These are phyloP conservation scores for Melampsora larici-populina DNA, from an alignment of 1,284 basidiomycete species.

Conservation along the genomic window DNA sequence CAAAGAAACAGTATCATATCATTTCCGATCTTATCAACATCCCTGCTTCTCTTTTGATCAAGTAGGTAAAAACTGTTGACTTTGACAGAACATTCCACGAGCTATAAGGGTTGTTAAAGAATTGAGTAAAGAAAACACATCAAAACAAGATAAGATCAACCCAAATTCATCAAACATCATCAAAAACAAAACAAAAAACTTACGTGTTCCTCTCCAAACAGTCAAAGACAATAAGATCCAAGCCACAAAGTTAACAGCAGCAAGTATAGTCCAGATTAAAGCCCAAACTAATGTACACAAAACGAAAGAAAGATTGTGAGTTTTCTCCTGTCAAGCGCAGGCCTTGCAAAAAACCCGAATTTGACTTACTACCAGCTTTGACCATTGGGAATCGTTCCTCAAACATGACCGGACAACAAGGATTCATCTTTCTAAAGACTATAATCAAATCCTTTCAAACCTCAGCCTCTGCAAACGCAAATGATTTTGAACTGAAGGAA, in stretches of 20 bases:
- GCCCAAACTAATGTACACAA: constrained; percentile 7
- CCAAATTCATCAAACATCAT: not conserved
- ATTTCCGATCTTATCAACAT: too few relatives aligned
- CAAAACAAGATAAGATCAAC: not conserved
- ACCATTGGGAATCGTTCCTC: constrained; percentile 17
- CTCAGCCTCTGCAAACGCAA: not conserved
- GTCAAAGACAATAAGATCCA: constrained; percentile 22
- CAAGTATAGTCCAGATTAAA: constrained; percentile 19
- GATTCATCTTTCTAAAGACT: constrained; percentile 39
- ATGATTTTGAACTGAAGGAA: not conserved
- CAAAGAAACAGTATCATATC: too few relatives aligned
- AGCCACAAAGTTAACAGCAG: constrained; percentile 32
- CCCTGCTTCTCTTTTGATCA: not conserved
- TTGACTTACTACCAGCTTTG: constrained; percentile 19
- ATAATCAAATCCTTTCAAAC: not conserved
- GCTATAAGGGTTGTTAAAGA: not conserved
- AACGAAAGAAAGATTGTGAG: not conserved
- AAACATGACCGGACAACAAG: constrained; percentile 25
- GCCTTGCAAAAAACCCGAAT: not conserved
- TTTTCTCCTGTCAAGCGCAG: not conserved
- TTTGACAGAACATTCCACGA: constrained; percentile 40
- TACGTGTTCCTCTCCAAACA: constrained; percentile 31
- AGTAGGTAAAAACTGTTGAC: constrained; percentile 41
- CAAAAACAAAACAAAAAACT: not conserved
- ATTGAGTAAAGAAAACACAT: not conserved